Evolutionary conservation across 139 green algal species (phyloP).

Genomic region (Volvox reticuliferus): DNA sequence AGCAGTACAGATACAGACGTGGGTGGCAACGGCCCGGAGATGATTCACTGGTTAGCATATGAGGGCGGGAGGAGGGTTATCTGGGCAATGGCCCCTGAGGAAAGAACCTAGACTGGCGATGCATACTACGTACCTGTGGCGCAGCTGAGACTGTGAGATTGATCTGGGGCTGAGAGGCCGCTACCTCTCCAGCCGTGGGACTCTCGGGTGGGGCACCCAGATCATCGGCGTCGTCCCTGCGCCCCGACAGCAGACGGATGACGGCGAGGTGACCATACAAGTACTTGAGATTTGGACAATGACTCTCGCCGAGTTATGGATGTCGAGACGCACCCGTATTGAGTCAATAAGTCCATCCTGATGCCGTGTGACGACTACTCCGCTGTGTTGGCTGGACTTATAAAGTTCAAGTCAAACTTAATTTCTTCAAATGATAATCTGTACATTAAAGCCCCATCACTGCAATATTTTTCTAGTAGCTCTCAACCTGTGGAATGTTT

Average conservation of each 20-base stretch:
- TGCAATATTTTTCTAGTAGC: too few relatives aligned
- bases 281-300: too few relatives aligned
- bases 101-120: too few relatives aligned
- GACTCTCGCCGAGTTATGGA: not conserved
- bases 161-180: not conserved
- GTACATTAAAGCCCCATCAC: not conserved
- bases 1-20: too few relatives aligned
- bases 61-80: too few relatives aligned
- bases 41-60: too few relatives aligned
- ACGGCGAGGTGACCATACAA: not conserved
- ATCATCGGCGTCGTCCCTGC: slow-evolving; percentile 37
- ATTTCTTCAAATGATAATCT: not conserved
- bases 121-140: slow-evolving; percentile 30
- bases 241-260: not conserved
- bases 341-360: slow-evolving; percentile 53
- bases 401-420: not conserved
- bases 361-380: not conserved
- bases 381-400: not conserved
- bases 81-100: too few relatives aligned
- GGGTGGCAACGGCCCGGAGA: too few relatives aligned
- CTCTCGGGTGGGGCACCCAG: not conserved
- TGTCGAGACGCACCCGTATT: slow-evolving; percentile 44
- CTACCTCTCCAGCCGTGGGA: slow-evolving; percentile 19
- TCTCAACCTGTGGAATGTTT: too few relatives aligned
- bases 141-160: slow-evolving; percentile 40